Evolutionary conservation across 2,329 filamentous ascomycete genomes (phyloP).

Genomic region (Tolypocladium capitatum): DNA sequence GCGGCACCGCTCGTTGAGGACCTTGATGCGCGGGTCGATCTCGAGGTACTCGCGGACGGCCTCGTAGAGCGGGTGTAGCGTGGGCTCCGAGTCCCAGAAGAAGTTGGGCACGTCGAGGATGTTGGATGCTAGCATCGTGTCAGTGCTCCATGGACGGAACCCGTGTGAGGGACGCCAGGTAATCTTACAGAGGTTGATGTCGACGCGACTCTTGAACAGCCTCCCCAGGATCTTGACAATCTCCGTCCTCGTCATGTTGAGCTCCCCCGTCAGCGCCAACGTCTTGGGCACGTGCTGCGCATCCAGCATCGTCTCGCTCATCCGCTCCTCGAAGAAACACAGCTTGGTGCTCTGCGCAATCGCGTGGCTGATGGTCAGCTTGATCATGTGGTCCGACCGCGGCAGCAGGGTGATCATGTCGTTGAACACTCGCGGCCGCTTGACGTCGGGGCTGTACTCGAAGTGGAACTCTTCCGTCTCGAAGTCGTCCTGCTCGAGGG

Average conservation of each 20-base stretch:
- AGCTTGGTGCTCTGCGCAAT: conserved; percentile 96
- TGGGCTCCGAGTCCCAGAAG: conserved; percentile 97
- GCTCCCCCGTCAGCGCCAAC: conserved; percentile 74
- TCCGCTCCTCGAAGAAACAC: conserved; percentile 89
- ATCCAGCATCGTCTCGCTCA: conserved; percentile 86
- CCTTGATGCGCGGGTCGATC: conserved; percentile 89
- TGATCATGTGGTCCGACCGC: conserved; percentile 93
- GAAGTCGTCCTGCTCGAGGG: conserved; percentile 77
- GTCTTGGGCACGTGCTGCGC: conserved; percentile 86
- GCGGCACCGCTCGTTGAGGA: conserved; percentile 90
- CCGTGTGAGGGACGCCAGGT: not conserved
- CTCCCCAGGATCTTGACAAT: conserved; percentile 85
- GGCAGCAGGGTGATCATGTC: conserved; percentile 97
- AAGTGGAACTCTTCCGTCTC: conserved; percentile 99
- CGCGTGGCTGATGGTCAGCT: conserved; percentile 91
- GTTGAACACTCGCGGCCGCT: conserved; percentile 86
- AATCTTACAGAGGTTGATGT: conserved; percentile 86
- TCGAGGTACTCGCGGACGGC: conserved; percentile 96
- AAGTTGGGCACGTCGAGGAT: conserved; percentile 94
- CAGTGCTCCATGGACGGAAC: not conserved
- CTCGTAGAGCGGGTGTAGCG: conserved; percentile 82
- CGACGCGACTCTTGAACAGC: conserved; percentile 85
- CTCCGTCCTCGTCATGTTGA: conserved; percentile 84
- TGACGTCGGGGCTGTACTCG: conserved; percentile 79
- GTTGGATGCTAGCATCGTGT: conserved; percentile 57